Evolutionary conservation across 805 yeast genomes (phyloP).

Genomic region (Ogataea ramenticola): DNA sequence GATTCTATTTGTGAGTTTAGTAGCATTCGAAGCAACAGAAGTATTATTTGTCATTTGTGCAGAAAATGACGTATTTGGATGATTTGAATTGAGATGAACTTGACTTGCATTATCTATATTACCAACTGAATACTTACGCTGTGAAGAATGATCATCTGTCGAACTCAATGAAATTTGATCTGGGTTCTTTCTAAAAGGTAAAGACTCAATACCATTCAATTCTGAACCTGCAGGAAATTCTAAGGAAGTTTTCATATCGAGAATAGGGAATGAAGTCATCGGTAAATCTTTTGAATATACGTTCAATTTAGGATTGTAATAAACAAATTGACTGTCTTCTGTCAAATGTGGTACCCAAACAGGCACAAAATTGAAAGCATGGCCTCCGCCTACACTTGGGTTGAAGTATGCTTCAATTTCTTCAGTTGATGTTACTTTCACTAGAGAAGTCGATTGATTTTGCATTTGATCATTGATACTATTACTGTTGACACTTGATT

Average conservation of each 20-base stretch:
- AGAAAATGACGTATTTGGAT: background rate
- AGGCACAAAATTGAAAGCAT: constrained; percentile 27
- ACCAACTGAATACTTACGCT: background rate
- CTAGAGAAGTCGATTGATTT: constrained; percentile 13
- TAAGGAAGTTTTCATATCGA: constrained; percentile 26
- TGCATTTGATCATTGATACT: background rate
- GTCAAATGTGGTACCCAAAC: constrained; percentile 62
- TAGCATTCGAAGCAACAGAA: background rate
- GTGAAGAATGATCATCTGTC: background rate
- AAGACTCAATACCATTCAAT: constrained; percentile 14
- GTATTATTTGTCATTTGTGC: background rate
- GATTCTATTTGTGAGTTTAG: constrained; percentile 6
- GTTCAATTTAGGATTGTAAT: constrained; percentile 53
- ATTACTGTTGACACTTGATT: background rate
- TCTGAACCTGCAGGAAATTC: constrained; percentile 20
- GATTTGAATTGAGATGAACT: background rate
- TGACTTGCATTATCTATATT: background rate
- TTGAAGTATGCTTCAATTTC: constrained; percentile 21
- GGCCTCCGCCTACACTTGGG: constrained; percentile 6
- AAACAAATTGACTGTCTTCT: constrained; percentile 46
- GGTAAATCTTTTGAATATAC: constrained; percentile 57
- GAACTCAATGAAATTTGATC: constrained; percentile 4
- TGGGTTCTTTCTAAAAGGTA: background rate
- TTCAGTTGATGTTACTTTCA: constrained; percentile 17
- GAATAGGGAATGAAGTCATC: constrained; percentile 30